Base-by-base conservation (phyloP, 352 stramenopile genomes). In the Saprolegnia diclina region DNA sequence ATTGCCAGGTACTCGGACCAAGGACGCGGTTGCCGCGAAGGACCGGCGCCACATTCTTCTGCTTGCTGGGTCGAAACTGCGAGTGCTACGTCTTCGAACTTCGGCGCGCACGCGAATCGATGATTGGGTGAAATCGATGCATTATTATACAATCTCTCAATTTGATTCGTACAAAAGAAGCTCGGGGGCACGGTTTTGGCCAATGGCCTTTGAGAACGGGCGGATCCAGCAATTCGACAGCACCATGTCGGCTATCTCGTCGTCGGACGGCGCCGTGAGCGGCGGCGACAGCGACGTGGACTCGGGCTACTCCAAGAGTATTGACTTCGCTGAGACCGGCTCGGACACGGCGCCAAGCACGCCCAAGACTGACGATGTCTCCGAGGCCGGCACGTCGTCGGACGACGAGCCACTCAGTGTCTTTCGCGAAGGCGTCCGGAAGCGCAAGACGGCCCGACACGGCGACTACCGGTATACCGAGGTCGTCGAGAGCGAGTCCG, bases 321-420 rank as follows among this genome's bases (percentile, higher is more conserved):
- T 61, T 16, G 62, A 68, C 19, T 40, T 1, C 10, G 29, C 18
- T 56, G 40, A 56, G 42, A 68, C 11, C 11, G 62, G 46, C 21
- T 24, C 46, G 18, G 62, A 61, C 5, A 68, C 29, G n/a, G 46
- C 46, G 18, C 29, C 16, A 16, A 56, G 44, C 4, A 68, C 62
- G 19, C 62, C 62, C 9, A 45, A 37, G 16, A 13, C 16, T 3
- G 35, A 53, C 21, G 63, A 69, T 59, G 11, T n/a, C 42, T 48
- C 42, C 29, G 46, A 29, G 52, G 63, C 62, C 22, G 48, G 44
- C 18, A 21, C 35, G 40, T 62, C 45, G 0, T 62, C 63, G 29
- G 63, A 69, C 42, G 63, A 69, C 26, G 63, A 69, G 22, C 63
- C 63, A 13, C 45, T 69, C 9, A 69, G 63, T 18, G 38, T 63